Evolutionary conservation across 169 alveolate species (phyloP), one percentile per base, ranked within the genome.

Genomic region (Theileria annulata): DNA sequence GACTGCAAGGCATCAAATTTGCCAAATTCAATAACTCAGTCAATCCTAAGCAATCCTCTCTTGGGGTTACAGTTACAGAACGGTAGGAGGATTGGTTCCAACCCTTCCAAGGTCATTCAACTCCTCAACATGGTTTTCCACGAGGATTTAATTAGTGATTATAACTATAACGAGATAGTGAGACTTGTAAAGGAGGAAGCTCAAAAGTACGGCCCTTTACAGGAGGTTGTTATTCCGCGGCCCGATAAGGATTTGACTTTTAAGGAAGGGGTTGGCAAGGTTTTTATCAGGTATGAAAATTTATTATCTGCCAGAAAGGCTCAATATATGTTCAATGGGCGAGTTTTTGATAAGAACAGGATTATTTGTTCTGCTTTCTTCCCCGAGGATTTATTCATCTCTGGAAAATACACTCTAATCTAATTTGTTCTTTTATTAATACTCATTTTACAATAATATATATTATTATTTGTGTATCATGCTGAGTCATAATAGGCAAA

Each of bases 341-440:
- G 97, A 27, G 78, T 87, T 8, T 94, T 94, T 35, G 97, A 94
- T 88, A 51, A 63, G 62, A 92, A 88, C 56, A 91, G 96, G 56
- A 95, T 94, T 12, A 94, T 93, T 62, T 94, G 97, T 64, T 96
- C 97, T 42, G 95, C 97, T n/a, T 94, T 94, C 73, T 94, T 80
- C 71, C 96, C 97, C 13, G 91, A 87, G 49, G 95, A 94, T 31
- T 86, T 77, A 27, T 94, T 87, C 71, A 42, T 76, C 23, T 62
- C 63, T 30, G 96, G 95, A 37, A 92, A 86, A 30, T 94, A 94
- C 81, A 91, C 94, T 31, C 87, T 94, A 25, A 77, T 93, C 19
- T 93, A 42, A 42, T 42, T 42, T 42, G 51, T 42, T 42, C 13
- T 42, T 42, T 42, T 42, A 42, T 42, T 42, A 5, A 35, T 35